phyloP scores from a whole-genome alignment of 345 rosid species.

The Orychophragmus violaceus region DNA sequence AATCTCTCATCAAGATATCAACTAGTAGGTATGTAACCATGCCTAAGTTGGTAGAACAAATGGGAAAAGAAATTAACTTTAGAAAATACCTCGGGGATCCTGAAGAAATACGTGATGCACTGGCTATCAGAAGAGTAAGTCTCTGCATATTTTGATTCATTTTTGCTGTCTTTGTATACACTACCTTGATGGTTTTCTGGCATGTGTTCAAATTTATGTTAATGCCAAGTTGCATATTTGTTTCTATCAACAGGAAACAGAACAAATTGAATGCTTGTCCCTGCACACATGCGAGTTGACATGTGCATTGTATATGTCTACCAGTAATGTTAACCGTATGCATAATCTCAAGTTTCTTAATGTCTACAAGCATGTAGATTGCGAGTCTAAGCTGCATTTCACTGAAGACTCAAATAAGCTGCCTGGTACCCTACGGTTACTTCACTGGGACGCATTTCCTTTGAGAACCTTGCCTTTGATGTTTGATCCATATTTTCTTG shows the following conservation, averaged over 20 bases:
- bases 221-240: too few relatives aligned
- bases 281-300: constrained; percentile 4
- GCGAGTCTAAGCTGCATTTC: background rate
- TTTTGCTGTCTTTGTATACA: too few relatives aligned
- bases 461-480: background rate
- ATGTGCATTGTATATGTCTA: background rate
- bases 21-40: background rate
- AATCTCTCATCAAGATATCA: constrained; percentile 10
- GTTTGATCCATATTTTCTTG: background rate
- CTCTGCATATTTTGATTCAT: too few relatives aligned
- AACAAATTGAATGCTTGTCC: constrained; percentile 3
- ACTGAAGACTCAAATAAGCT: background rate
- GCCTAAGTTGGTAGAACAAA: constrained; percentile 23
- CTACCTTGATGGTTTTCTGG: too few relatives aligned
- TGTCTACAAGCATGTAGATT: constrained; percentile 9
- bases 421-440: background rate
- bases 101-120: background rate
- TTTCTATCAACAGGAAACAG: background rate
- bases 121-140: background rate
- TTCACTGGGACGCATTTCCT: constrained; percentile 25
- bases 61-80: constrained; percentile 13
- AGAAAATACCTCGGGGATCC: background rate
- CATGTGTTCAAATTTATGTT: too few relatives aligned
- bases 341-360: background rate
- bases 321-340: background rate